Conservation (phyloP, 2,329 filamentous ascomycete species). For the Sporothrix dimorphospora region DNA sequence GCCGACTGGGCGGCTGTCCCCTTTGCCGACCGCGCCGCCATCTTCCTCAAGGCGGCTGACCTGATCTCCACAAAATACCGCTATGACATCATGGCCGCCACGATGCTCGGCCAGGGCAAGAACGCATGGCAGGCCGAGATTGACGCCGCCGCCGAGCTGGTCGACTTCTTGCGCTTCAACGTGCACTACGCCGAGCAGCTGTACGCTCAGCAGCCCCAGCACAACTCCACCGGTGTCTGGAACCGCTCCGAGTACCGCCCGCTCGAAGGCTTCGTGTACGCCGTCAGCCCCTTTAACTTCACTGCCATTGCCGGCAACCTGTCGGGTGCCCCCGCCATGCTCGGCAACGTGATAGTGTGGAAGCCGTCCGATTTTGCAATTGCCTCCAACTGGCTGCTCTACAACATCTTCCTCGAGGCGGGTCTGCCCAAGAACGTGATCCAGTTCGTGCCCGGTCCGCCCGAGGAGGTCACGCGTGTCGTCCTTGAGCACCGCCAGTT, state of each 20-base stretch:
- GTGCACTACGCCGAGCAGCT: slow-evolving; percentile 92
- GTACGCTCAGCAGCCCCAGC: slow-evolving; percentile 82
- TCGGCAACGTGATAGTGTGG: slow-evolving; percentile 96
- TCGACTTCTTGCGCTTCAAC: slow-evolving; percentile 92
- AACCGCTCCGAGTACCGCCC: slow-evolving; percentile 89
- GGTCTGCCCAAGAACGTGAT: slow-evolving; percentile 88
- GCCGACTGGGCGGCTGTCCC: slow-evolving; percentile 82
- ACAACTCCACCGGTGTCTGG: slow-evolving; percentile 84
- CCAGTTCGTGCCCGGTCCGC: slow-evolving; percentile 89
- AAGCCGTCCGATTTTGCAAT: slow-evolving; percentile 92
- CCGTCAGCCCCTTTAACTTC: slow-evolving; percentile 95
- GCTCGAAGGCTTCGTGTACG: slow-evolving; percentile 94
- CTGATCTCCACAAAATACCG: slow-evolving; percentile 89
- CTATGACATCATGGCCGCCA: slow-evolving; percentile 94
- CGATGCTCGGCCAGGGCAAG: slow-evolving; percentile 96
- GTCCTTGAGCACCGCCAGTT: slow-evolving; percentile 79
- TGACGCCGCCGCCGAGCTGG: slow-evolving; percentile 87
- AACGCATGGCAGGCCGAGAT: slow-evolving; percentile 99
- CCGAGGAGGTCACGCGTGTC: slow-evolving; percentile 77
- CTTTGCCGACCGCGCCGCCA: slow-evolving; percentile 85
- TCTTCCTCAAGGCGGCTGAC: slow-evolving; percentile 96
- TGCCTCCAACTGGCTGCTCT: slow-evolving; percentile 87
- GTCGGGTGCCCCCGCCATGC: slow-evolving; percentile 76
- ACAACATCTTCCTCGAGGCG: slow-evolving; percentile 88
- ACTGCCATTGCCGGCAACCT: slow-evolving; percentile 92